phyloP scores from a whole-genome alignment of 495 filamentous ascomycete genomes.

The Xylaria telfairii region DNA sequence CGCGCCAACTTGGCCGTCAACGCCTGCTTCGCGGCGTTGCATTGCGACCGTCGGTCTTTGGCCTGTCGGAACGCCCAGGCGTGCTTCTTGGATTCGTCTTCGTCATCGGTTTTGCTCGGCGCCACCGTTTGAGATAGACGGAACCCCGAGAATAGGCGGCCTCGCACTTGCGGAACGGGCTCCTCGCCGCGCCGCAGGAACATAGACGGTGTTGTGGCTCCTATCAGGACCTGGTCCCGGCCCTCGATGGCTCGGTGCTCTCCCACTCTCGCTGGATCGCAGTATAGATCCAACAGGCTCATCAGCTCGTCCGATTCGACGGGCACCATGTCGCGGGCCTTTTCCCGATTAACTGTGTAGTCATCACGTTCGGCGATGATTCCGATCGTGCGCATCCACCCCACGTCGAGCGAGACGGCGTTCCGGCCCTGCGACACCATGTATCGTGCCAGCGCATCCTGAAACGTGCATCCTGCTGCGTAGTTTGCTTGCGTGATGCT shows the following conservation, averaged over 20 bases:
- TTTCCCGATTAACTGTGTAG: background rate
- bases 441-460: slow-evolving; percentile 49
- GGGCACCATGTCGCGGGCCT: background rate
- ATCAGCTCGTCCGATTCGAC: background rate
- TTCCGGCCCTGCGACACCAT: slow-evolving; percentile 35
- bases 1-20: background rate
- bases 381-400: slow-evolving; percentile 43
- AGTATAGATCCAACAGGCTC: background rate
- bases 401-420: slow-evolving; percentile 51
- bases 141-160: too few relatives aligned
- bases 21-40: background rate
- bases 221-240: background rate
- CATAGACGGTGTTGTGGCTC: background rate
- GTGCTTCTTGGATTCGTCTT: background rate
- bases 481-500: slow-evolving; percentile 59
- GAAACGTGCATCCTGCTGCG: slow-evolving; percentile 59
- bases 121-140: too few relatives aligned
- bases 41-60: background rate
- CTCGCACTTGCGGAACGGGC: too few relatives aligned
- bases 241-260: background rate
- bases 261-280: background rate
- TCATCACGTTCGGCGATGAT: slow-evolving; percentile 26
- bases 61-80: background rate
- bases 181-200: too few relatives aligned
- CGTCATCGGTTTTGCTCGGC: too few relatives aligned